These are phyloP conservation scores for Boletus sensibilis DNA, from an alignment of 768 basidiomycete genomes.

Conservation along the genomic window DNA sequence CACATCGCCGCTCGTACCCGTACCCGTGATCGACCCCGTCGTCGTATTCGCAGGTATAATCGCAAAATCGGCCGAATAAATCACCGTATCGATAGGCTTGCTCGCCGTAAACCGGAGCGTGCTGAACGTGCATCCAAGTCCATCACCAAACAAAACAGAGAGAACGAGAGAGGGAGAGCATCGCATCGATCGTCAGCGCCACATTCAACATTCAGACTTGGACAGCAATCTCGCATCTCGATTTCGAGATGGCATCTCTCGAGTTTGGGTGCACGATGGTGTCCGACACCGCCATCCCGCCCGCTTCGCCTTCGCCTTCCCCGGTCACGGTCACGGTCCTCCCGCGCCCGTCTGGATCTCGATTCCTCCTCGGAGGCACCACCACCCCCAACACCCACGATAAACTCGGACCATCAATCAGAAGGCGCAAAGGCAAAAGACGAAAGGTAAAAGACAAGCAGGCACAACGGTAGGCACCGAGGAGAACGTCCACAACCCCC, in stretches of 20 bases:
- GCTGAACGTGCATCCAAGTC: slow-evolving; percentile 8
- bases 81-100: slow-evolving; percentile 24
- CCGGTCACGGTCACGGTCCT: slow-evolving; percentile 3
- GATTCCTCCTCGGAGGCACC: slow-evolving; percentile 17
- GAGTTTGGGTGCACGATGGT: not conserved
- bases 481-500: not conserved
- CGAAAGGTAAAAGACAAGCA: not conserved
- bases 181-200: not conserved
- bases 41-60: slow-evolving; percentile 33
- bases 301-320: slow-evolving; percentile 2
- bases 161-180: not conserved
- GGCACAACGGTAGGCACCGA: slow-evolving; percentile 2
- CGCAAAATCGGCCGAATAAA: slow-evolving; percentile 54
- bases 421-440: not conserved
- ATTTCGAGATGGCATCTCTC: slow-evolving; percentile 1
- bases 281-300: slow-evolving; percentile 14
- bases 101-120: slow-evolving; percentile 35
- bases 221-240: slow-evolving; percentile 13
- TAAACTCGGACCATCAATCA: slow-evolving; percentile 1
- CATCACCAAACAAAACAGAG: not conserved
- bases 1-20: not conserved
- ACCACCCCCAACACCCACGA: slow-evolving; percentile 9
- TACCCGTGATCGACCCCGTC: not conserved
- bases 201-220: not conserved
- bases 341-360: slow-evolving; percentile 9